Conservation (phyloP, 116 monocot genomes). For the Trichopus zeylanicus region DNA sequence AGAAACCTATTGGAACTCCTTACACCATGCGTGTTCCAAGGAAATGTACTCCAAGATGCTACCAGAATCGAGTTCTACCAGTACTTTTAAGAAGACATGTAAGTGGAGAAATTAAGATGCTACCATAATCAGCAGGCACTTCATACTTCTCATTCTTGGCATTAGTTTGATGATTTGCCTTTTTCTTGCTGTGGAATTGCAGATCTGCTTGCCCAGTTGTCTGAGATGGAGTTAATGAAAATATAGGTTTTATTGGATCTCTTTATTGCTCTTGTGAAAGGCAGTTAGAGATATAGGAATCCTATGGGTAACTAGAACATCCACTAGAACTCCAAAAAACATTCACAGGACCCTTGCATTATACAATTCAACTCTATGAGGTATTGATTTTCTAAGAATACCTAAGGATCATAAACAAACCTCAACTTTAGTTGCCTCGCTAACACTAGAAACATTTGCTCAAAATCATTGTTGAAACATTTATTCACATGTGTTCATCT, state of each 20-base stretch:
- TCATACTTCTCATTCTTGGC: no score
- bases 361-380: neutral
- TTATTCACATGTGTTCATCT: no score
- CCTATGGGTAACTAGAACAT: no score
- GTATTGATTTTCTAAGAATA: no score
- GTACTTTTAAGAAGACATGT: slow-evolving; percentile 63
- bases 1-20: slow-evolving; percentile 37
- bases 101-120: no score
- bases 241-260: neutral
- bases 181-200: no score
- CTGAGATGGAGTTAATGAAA: neutral
- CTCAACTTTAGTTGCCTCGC: no score
- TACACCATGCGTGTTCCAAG: slow-evolving; percentile 73
- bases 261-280: neutral
- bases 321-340: neutral
- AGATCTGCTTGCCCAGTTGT: neutral
- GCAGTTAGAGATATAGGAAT: neutral
- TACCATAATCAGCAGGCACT: no score
- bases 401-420: no score
- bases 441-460: no score
- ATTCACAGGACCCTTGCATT: neutral
- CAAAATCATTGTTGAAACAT: no score
- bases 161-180: no score
- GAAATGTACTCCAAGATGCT: slow-evolving; percentile 72
- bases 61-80: slow-evolving; percentile 61